Conservation (phyloP, 169 alveolate species). For the Neospora caninum region DNA sequence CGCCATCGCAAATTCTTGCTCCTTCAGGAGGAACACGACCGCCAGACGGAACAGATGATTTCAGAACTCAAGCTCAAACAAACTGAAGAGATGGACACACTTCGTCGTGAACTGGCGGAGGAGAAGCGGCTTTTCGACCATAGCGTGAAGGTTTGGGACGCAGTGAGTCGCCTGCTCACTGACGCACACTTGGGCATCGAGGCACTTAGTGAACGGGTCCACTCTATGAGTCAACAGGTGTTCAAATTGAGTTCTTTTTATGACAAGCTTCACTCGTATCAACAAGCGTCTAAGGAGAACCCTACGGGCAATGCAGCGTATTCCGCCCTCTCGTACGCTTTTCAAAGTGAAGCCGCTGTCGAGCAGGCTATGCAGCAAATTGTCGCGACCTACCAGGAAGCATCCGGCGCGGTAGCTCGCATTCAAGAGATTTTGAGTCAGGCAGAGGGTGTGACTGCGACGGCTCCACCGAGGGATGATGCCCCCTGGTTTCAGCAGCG, state of each 20-base stretch:
- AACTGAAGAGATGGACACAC: neutral
- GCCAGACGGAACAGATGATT: neutral
- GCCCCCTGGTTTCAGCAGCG: neutral
- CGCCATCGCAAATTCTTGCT: neutral
- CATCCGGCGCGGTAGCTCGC: neutral
- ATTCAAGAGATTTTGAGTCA: constrained; percentile 13
- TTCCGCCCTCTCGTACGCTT: neutral
- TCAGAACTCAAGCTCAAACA: neutral
- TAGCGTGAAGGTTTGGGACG: neutral
- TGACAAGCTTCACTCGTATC: neutral
- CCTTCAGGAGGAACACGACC: constrained; percentile 28
- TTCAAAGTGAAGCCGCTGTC: constrained; percentile 27
- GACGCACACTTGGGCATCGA: neutral
- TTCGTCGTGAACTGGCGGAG: neutral
- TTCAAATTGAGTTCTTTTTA: neutral
- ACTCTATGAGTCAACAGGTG: neutral
- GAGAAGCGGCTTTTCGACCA: neutral
- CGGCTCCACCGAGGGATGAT: neutral
- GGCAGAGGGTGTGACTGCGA: neutral
- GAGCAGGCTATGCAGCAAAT: neutral
- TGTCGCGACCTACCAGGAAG: neutral
- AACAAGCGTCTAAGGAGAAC: neutral
- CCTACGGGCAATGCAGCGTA: neutral
- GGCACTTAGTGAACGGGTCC: neutral
- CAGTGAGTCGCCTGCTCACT: neutral